A percentile compares a stretch with the other conserved stretches of the same genome.
Conservation (phyloP, 257 asterid genomes). For the Nicotiana obtusifolia region DNA sequence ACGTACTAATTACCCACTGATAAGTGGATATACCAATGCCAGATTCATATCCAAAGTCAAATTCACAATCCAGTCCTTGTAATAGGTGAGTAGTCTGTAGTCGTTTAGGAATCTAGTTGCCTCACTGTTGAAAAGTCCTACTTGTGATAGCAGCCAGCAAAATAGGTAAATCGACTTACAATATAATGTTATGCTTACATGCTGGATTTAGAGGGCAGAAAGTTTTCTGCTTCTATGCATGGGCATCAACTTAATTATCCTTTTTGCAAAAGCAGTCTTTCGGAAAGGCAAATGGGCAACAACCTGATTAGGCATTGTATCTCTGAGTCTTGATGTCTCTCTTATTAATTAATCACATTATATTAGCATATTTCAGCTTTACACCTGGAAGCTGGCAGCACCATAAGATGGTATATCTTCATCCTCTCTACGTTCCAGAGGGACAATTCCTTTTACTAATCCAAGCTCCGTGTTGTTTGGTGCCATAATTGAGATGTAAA, state of each 20-base stretch:
- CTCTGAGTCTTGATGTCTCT: not conserved
- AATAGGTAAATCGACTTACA: not conserved
- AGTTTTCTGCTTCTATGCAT: not conserved
- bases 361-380: slow-evolving; percentile 2
- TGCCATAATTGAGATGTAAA: not conserved
- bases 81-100: not conserved
- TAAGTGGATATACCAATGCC: not conserved
- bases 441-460: not conserved
- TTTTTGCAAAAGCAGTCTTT: not conserved
- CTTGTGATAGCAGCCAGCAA: not conserved
- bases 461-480: not conserved
- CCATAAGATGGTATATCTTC: not conserved
- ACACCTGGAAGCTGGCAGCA: not conserved
- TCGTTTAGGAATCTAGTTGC: not conserved
- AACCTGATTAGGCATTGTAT: not conserved
- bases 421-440: not conserved
- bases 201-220: not conserved
- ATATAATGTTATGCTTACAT: not conserved
- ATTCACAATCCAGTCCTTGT: not conserved
- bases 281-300: not conserved
- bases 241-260: not conserved
- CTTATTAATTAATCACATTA: not conserved
- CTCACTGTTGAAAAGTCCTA: not conserved
- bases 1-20: not conserved
- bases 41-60: not conserved